Evolutionary conservation across 805 yeast species (phyloP).

Genomic region (Schwanniomyces pseudopolymorphus): DNA sequence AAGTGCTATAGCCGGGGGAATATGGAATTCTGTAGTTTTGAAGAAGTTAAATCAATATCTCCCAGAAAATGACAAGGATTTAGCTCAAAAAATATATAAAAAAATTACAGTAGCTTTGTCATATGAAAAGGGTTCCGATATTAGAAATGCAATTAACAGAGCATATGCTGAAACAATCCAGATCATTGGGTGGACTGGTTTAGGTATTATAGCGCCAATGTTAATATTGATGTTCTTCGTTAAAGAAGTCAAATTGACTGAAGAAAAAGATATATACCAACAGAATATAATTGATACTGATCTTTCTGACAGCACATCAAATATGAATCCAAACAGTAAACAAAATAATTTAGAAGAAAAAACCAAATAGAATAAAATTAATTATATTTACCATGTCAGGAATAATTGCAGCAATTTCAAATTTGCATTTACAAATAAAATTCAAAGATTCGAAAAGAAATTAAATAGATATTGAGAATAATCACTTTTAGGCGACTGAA

Average conservation of each 20-base stretch:
- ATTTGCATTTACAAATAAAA: too few relatives aligned
- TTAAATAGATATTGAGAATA: too few relatives aligned
- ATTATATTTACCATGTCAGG: too few relatives aligned
- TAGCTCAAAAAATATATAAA: constrained; percentile 21
- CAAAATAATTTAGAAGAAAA: too few relatives aligned
- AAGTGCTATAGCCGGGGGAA: background rate
- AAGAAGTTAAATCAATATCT: background rate
- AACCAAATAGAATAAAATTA: too few relatives aligned
- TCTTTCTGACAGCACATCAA: too few relatives aligned
- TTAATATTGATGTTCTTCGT: constrained; percentile 25
- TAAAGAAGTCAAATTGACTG: constrained; percentile 20
- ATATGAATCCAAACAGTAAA: too few relatives aligned
- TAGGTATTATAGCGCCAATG: constrained; percentile 25
- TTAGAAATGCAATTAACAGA: constrained; percentile 17
- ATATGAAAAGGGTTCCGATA: constrained; percentile 23
- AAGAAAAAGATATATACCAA: constrained; percentile 13
- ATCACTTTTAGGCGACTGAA: too few relatives aligned
- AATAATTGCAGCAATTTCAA: too few relatives aligned
- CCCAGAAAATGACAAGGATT: background rate
- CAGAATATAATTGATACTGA: too few relatives aligned
- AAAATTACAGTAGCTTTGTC: constrained; percentile 18
- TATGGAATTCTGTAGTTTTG: background rate
- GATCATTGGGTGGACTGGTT: constrained; percentile 24
- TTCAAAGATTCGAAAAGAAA: too few relatives aligned
- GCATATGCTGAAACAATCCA: constrained; percentile 30